A percentile compares a stretch with the other conserved stretches of the same genome.
Conservation (phyloP, 2,329 filamentous ascomycete genomes). For the Colletotrichum tropicale region DNA sequence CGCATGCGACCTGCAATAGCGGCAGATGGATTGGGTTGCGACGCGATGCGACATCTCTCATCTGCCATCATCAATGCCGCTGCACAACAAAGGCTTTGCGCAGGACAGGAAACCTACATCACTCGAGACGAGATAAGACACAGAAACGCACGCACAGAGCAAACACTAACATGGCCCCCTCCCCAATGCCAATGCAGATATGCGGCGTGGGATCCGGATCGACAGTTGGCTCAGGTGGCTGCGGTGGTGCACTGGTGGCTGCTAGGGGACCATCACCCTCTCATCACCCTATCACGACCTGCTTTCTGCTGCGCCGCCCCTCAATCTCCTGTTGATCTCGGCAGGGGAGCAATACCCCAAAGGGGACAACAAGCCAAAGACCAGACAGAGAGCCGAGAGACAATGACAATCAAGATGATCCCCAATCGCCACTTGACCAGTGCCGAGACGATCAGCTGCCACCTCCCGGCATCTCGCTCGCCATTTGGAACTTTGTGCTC, state of each 20-base stretch:
- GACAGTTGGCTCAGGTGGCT: neutral
- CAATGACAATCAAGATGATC: neutral
- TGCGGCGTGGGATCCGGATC: slow-evolving; percentile 4
- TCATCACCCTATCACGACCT: neutral
- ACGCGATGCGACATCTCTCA: neutral
- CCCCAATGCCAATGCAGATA: neutral
- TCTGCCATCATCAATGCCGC: neutral
- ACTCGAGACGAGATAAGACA: neutral
- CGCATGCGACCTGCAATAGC: neutral
- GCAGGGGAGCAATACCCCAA: neutral
- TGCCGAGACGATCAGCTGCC: slow-evolving; percentile 15
- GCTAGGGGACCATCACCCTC: neutral
- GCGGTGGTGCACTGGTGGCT: neutral
- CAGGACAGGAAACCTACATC: neutral
- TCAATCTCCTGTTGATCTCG: slow-evolving; percentile 18
- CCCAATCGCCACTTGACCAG: neutral
- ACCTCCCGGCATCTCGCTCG: neutral
- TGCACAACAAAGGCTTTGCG: neutral
- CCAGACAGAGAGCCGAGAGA: neutral
- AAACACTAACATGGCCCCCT: neutral
- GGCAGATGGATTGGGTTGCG: neutral
- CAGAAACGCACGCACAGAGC: neutral
- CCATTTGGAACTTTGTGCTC: neutral
- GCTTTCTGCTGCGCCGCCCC: neutral
- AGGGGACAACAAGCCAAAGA: neutral